A percentile compares a stretch with the other conserved stretches of the same genome.
Evolutionary conservation across 2,329 filamentous ascomycete species (phyloP).

Genomic region (Golovinomyces cichoracearum): DNA sequence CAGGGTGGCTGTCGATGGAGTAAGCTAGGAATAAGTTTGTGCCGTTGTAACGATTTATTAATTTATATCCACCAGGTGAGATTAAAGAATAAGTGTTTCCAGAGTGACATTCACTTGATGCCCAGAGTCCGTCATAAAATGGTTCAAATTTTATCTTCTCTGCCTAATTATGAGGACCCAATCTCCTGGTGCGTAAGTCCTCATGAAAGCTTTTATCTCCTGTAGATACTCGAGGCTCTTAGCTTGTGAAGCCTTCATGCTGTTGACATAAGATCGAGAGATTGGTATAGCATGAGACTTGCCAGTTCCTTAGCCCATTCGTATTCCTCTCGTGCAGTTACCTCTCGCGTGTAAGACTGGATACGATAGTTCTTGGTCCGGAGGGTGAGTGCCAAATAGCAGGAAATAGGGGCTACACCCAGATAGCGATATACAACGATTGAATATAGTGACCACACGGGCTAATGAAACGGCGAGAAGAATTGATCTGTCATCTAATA

Average conservation of each 20-base stretch:
- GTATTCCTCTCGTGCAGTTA: neutral
- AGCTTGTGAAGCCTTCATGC: neutral
- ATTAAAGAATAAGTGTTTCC: neutral
- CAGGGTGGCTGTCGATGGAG: neutral
- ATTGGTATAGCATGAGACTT: neutral
- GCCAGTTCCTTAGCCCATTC: neutral
- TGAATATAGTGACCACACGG: neutral
- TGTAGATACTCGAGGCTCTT: neutral
- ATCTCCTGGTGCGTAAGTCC: neutral
- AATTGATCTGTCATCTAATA: neutral
- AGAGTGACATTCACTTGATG: neutral
- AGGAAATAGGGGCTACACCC: conserved; percentile 1
- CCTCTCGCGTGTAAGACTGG: neutral
- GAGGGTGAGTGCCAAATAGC: neutral
- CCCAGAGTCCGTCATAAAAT: neutral
- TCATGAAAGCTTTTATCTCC: neutral
- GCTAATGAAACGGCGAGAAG: neutral
- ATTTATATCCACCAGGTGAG: neutral
- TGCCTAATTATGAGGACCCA: neutral
- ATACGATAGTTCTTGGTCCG: neutral
- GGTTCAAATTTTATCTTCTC: neutral
- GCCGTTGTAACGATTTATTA: neutral
- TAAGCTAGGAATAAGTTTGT: neutral
- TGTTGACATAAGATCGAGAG: neutral
- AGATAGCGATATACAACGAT: neutral